phyloP scores from a whole-genome alignment of 371 early-diverging fungal species.

The Capillidium heterosporum region DNA sequence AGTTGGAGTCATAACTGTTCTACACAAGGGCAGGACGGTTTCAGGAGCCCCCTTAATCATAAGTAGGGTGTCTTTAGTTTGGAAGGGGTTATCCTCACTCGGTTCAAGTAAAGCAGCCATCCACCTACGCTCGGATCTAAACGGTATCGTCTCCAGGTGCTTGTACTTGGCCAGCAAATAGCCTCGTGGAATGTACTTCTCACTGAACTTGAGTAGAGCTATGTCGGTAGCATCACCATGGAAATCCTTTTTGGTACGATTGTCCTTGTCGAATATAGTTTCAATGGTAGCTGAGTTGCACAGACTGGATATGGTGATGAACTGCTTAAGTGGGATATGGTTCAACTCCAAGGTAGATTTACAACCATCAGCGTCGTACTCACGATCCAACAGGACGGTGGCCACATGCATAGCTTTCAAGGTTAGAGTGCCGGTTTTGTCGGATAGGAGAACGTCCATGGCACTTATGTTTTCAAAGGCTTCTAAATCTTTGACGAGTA shows the following conservation, averaged over 20 bases:
- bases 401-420: conserved; percentile 38
- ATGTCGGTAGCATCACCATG: conserved; percentile 61
- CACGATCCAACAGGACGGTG: conserved; percentile 19
- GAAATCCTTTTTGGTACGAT: conserved; percentile 35
- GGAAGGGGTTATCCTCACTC: conserved; percentile 6
- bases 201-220: conserved; percentile 43
- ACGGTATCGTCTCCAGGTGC: conserved; percentile 23
- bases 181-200: conserved; percentile 7
- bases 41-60: conserved; percentile 68
- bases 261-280: too few relatives aligned
- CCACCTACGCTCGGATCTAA: conserved; percentile 52
- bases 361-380: conserved; percentile 14
- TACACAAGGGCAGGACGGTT: conserved; percentile 30
- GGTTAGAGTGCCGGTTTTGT: conserved; percentile 58
- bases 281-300: conserved; percentile 54
- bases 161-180: background rate
- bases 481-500: conserved; percentile 36
- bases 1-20: conserved; percentile 8
- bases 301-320: conserved; percentile 16
- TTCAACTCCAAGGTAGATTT: conserved; percentile 10
- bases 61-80: conserved; percentile 13
- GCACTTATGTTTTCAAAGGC: conserved; percentile 51
- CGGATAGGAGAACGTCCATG: conserved; percentile 28
- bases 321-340: conserved; percentile 6
- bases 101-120: conserved; percentile 25